A percentile compares a stretch with the other conserved stretches of the same genome.
Conservation (phyloP, 2,329 filamentous ascomycete species). For the Botryotinia narcissicola region DNA sequence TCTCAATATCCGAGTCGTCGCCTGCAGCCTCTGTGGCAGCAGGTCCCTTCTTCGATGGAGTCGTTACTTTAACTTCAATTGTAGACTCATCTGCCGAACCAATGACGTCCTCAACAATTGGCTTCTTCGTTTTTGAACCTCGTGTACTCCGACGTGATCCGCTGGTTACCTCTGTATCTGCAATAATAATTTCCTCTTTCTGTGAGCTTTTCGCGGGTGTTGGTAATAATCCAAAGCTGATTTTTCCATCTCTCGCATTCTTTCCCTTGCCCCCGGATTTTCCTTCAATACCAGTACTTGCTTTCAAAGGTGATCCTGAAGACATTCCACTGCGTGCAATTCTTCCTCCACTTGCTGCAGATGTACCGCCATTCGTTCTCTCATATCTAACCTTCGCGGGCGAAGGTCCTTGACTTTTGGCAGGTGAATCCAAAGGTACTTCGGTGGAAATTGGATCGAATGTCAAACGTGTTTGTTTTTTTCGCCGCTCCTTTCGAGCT, state of each 20-base stretch:
- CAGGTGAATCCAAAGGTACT: slow-evolving; percentile 16
- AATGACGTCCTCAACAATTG: not conserved
- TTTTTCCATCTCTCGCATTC: slow-evolving; percentile 16
- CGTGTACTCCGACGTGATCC: slow-evolving; percentile 8
- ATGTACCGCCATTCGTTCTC: slow-evolving; percentile 4
- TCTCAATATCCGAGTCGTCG: slow-evolving; percentile 22
- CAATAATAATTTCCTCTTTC: slow-evolving; percentile 7
- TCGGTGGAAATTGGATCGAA: slow-evolving; percentile 28
- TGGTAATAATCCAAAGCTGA: slow-evolving; percentile 27
- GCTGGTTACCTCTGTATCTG: not conserved
- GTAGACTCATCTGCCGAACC: slow-evolving; percentile 21
- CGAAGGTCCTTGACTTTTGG: slow-evolving; percentile 23
- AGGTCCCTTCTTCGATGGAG: slow-evolving; percentile 21
- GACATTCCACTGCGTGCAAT: slow-evolving; percentile 1
- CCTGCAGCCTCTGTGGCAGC: not conserved
- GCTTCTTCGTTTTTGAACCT: not conserved
- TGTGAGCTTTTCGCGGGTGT: slow-evolving; percentile 32
- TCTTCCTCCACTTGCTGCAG: slow-evolving; percentile 7
- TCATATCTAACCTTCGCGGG: slow-evolving; percentile 33
- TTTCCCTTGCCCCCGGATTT: slow-evolving; percentile 9
- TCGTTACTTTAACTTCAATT: slow-evolving; percentile 16
- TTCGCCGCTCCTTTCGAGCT: slow-evolving; percentile 28
- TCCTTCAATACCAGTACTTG: not conserved
- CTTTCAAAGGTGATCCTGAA: not conserved
- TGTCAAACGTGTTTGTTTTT: slow-evolving; percentile 34